phyloP scores from a whole-genome alignment of 805 yeast genomes.

The Geotrichum ghanense region DNA sequence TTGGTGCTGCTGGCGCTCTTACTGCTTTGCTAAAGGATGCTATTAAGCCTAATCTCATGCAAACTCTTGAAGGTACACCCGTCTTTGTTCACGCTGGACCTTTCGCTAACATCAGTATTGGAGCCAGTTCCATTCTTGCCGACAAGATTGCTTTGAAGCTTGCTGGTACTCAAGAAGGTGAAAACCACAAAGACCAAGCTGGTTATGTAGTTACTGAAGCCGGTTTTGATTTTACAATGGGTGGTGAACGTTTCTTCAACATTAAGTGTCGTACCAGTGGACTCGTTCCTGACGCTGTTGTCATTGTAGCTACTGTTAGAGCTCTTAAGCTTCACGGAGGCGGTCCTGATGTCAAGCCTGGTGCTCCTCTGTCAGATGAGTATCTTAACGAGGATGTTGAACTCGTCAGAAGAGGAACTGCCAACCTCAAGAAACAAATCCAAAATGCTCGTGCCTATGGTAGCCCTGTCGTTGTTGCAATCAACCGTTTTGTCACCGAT shows the following conservation, averaged over 20 bases:
- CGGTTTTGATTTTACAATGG: slow-evolving; percentile 98
- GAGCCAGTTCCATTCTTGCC: slow-evolving; percentile 90
- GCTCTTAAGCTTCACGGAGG: slow-evolving; percentile 98
- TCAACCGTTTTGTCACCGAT: slow-evolving; percentile 79
- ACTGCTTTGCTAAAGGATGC: slow-evolving; percentile 94
- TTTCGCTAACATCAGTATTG: slow-evolving; percentile 93
- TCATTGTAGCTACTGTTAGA: slow-evolving; percentile 89
- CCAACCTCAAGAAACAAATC: slow-evolving; percentile 85
- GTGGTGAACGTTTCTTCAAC: slow-evolving; percentile 94
- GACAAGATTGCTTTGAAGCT: slow-evolving; percentile 87
- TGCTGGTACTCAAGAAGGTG: slow-evolving; percentile 52
- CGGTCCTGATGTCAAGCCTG: slow-evolving; percentile 94
- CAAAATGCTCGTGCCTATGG: slow-evolving; percentile 74
- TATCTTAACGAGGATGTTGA: slow-evolving; percentile 76
- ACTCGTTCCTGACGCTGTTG: slow-evolving; percentile 77
- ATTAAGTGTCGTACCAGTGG: slow-evolving; percentile 93
- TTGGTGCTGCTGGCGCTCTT: slow-evolving; percentile 92
- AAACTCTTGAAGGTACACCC: slow-evolving; percentile 94
- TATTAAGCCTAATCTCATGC: slow-evolving; percentile 93
- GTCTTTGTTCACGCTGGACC: slow-evolving; percentile 98
- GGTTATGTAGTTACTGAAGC: slow-evolving; percentile 97
- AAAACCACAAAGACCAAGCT: slow-evolving; percentile 23
- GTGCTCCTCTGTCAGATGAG: slow-evolving; percentile 71
- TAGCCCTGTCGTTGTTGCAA: slow-evolving; percentile 89
- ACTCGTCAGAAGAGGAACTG: slow-evolving; percentile 65